phyloP scores from a whole-genome alignment of 148 eudicot genomes.

The Beta vulgaris region DNA sequence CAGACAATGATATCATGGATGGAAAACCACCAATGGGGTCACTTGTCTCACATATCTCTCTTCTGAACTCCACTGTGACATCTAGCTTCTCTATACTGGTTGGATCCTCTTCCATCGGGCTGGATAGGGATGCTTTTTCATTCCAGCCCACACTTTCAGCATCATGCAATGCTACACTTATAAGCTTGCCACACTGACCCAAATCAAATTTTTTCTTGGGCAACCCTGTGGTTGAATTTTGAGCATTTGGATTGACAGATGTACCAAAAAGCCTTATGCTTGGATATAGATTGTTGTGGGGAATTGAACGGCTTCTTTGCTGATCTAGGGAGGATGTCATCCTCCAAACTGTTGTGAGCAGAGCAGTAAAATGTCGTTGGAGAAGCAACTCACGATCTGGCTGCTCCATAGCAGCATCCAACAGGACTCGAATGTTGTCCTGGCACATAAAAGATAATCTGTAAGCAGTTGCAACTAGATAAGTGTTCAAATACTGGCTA shows the following conservation, averaged over 20 bases:
- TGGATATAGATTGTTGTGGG: conserved; percentile 40
- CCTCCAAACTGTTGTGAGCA: conserved; percentile 78
- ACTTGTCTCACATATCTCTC: conserved; percentile 21
- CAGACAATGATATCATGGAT: conserved; percentile 48
- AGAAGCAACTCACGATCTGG: conserved; percentile 81
- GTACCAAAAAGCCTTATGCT: conserved; percentile 45
- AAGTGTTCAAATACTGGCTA: background rate
- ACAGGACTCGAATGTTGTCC: conserved; percentile 76
- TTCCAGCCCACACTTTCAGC: conserved; percentile 30
- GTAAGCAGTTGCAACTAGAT: background rate
- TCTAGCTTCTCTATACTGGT: conserved; percentile 52
- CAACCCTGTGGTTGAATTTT: conserved; percentile 26
- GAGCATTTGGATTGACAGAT: conserved; percentile 35
- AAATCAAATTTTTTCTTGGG: conserved; percentile 48
- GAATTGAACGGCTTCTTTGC: conserved; percentile 30
- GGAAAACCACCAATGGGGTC: conserved; percentile 49
- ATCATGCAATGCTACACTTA: conserved; percentile 56
- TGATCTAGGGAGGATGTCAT: conserved; percentile 40
- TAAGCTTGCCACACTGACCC: conserved; percentile 46
- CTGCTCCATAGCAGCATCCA: conserved; percentile 69
- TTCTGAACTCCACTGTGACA: conserved; percentile 56
- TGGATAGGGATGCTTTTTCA: conserved; percentile 26
- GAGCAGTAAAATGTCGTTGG: conserved; percentile 77
- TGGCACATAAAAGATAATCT: conserved; percentile 26
- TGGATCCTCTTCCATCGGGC: conserved; percentile 42